Conservation (phyloP, 2,329 filamentous ascomycete genomes). For the Byssothecium circinans region DNA sequence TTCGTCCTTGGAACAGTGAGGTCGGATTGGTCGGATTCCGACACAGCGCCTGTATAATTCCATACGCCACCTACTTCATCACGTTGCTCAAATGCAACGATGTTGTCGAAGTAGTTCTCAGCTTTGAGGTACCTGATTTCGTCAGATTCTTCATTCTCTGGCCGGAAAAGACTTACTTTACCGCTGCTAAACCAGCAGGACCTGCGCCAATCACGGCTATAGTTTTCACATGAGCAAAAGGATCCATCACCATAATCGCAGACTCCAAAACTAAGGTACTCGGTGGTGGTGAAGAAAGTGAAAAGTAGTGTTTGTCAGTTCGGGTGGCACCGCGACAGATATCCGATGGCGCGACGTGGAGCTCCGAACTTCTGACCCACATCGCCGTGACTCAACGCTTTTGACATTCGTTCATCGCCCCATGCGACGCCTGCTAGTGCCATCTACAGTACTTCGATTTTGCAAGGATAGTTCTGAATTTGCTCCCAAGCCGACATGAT, state of each 20-base stretch:
- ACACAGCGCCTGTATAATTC: not conserved
- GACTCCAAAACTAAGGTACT: not conserved
- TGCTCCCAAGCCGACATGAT: too few species aligned
- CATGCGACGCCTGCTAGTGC: too few species aligned
- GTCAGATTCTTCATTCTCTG: not conserved
- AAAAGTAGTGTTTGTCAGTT: too few species aligned
- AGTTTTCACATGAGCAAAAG: not conserved
- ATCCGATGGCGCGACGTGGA: too few species aligned
- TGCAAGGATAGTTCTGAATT: too few species aligned
- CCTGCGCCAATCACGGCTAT: conserved; percentile 3
- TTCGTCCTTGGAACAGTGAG: conserved; percentile 3
- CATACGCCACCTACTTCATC: conserved; percentile 2
- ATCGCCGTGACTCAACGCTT: too few species aligned
- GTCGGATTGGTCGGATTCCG: not conserved
- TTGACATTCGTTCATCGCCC: too few species aligned
- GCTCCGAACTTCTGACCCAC: too few species aligned
- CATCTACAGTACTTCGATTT: too few species aligned
- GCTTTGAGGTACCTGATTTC: conserved; percentile 3
- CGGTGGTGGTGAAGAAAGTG: not conserved
- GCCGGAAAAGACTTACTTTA: not conserved
- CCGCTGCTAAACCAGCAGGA: not conserved
- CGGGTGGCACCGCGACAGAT: too few species aligned
- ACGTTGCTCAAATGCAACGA: conserved; percentile 3
- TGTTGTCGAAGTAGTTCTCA: not conserved
- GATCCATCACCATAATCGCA: not conserved